Conservation (phyloP, 208 protist genomes). For the Phytomonas sp. region DNA sequence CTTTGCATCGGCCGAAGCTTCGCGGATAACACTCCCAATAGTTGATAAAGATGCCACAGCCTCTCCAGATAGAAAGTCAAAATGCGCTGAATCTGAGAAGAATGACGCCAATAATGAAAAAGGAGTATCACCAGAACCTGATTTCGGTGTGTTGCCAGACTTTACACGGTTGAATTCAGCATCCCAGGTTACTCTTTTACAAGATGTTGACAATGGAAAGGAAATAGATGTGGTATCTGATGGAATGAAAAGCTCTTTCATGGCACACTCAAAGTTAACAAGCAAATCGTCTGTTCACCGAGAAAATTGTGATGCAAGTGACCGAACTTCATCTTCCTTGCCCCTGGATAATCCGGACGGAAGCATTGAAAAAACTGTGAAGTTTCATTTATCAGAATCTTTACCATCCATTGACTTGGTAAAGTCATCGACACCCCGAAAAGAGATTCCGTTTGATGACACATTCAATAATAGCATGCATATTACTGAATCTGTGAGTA, state of each 20-base stretch:
- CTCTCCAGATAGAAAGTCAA: not conserved
- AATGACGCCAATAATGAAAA: not conserved
- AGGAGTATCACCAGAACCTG: not conserved
- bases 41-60: not conserved
- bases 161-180: not conserved
- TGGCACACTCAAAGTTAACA: not conserved
- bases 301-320: not conserved
- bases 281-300: not conserved
- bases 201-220: constrained; percentile 3
- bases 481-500: not conserved
- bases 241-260: not conserved
- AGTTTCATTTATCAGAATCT: not conserved
- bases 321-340: not conserved
- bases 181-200: not conserved
- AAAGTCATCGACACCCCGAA: not conserved
- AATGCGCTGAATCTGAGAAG: not conserved
- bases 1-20: not conserved
- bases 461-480: not conserved
- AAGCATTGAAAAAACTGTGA: not conserved
- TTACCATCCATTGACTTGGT: not conserved
- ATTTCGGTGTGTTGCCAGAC: not conserved
- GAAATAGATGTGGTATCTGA: not conserved
- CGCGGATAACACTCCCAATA: not conserved
- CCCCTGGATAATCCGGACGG: not conserved
- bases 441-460: not conserved